These are phyloP conservation scores for Vairimorpha apis DNA, from an alignment of 371 early-diverging fungal species.

Conservation along the genomic window DNA sequence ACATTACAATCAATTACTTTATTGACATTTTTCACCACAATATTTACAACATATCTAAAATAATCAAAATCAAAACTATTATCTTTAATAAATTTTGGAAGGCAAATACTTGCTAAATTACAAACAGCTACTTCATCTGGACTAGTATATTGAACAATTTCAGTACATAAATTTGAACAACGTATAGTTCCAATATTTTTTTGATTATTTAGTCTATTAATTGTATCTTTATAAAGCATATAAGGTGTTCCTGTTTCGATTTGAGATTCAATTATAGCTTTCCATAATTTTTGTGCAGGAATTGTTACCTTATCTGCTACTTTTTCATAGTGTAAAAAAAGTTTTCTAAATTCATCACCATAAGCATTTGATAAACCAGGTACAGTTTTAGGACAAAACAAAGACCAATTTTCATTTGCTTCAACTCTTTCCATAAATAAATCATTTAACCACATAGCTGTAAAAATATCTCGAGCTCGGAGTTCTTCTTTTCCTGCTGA, in stretches of 20 bases:
- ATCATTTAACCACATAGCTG: constrained; percentile 94
- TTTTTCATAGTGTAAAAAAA: constrained; percentile 83
- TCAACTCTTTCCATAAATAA: constrained; percentile 96
- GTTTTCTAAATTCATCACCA: constrained; percentile 81
- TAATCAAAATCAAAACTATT: constrained; percentile 42
- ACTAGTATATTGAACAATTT: constrained; percentile 88
- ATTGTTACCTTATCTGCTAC: constrained; percentile 66
- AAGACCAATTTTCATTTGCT: constrained; percentile 79
- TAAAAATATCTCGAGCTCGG: constrained; percentile 89
- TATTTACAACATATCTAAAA: constrained; percentile 68
- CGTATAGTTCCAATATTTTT: constrained; percentile 87
- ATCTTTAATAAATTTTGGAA: constrained; percentile 80
- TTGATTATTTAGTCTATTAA: constrained; percentile 91
- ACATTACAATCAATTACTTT: constrained; percentile 90
- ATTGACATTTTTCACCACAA: constrained; percentile 80
- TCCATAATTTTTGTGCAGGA: constrained; percentile 91
- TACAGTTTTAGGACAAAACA: constrained; percentile 92
- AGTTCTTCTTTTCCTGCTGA: constrained; percentile 94
- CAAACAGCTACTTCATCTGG: constrained; percentile 97
- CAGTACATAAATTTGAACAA: constrained; percentile 68
- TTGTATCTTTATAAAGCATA: constrained; percentile 96
- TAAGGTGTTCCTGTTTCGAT: constrained; percentile 97
- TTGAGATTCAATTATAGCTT: constrained; percentile 88
- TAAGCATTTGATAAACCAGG: constrained; percentile 80
- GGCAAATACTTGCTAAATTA: constrained; percentile 88